phyloP scores from a whole-genome alignment of 768 basidiomycete genomes.

The Pleurotus platypus region DNA sequence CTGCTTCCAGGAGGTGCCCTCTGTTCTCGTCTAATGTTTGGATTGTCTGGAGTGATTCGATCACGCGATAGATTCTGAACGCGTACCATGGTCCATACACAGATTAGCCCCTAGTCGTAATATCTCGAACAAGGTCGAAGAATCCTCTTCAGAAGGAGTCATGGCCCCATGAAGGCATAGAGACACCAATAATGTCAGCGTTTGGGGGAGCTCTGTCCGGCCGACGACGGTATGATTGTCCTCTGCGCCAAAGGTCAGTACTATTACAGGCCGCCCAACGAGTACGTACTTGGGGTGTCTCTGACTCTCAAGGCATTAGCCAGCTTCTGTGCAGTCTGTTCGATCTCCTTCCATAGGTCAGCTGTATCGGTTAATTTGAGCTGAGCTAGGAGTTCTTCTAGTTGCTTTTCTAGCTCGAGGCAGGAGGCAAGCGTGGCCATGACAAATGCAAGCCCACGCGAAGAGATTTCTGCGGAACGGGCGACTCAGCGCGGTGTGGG shows the following conservation, averaged over 20 bases:
- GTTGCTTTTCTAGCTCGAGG: conserved; percentile 24
- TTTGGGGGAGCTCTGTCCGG: conserved; percentile 58
- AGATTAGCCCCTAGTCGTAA: conserved; percentile 80
- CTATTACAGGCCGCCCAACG: conserved; percentile 9
- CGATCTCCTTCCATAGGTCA: conserved; percentile 47
- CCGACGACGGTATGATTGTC: conserved; percentile 74
- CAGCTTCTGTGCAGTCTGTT: conserved; percentile 48
- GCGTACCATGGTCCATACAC: conserved; percentile 75
- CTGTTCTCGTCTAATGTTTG: conserved; percentile 65
- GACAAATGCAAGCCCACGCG: not conserved
- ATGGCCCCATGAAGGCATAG: conserved; percentile 47
- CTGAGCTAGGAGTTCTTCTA: conserved; percentile 29
- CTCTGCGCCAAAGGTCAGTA: conserved; percentile 34
- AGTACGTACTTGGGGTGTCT: conserved; percentile 43
- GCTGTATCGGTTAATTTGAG: conserved; percentile 26
- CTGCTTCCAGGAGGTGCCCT: conserved; percentile 63
- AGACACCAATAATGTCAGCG: conserved; percentile 58
- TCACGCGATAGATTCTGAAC: not conserved
- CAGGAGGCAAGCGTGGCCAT: not conserved
- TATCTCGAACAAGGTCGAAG: conserved; percentile 58
- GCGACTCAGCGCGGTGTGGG: not conserved
- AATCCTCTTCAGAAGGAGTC: conserved; percentile 41
- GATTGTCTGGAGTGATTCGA: no score
- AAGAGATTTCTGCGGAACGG: not conserved
- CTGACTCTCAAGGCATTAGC: conserved; percentile 61